Base-by-base conservation (phyloP, 352 stramenopile genomes). In the Globisporangium camurandrum region DNA sequence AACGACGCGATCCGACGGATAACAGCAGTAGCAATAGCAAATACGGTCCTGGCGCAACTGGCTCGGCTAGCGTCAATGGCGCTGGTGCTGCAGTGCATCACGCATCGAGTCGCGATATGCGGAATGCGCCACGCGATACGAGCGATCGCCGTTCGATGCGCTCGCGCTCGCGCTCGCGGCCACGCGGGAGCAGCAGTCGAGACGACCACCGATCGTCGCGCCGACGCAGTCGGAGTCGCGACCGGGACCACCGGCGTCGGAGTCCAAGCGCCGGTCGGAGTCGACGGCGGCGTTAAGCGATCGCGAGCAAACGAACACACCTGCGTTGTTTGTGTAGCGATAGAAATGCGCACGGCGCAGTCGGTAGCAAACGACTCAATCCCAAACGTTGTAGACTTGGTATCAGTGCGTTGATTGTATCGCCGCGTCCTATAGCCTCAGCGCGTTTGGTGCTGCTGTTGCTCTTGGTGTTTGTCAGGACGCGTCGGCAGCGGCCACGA, bases 201-300 rank as follows among this genome's bases (percentile, higher is more conserved):
- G 46, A 57, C 27, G 45, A 57, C 6, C 12, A 49, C 40, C 36
- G 40, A 41, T 8, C 43, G 23, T n/a, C 33, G 44, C 28, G 55
- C 46, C 11, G 49, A 46, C 41, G 59, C 36, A 41, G 52, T 48
- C 59, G 48, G 10, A 63, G 51, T 59, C 53, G 64, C 34, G 59
- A 49, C 42, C 60, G 60, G 8, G 48, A 65, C 45, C 59, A 61
- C 8, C 22, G 40, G 20, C 67, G 57, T 22, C 51, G 48, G 37
- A 66, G 64, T 49, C 23, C 30, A 31, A 71, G 62, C 34, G 59
- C 54, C n/a, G 66, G 55, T 57, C 66, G 56, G 24, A 87, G 69
- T 49, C 71, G 61, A 24, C 59, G 67, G 22, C 60, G 64, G 9
- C 70, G 66, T 30, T 67, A 51, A 12, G 72, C 39, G 56, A n/a